phyloP scores from a whole-genome alignment of 768 basidiomycete genomes.

The Harrya chromipes region DNA sequence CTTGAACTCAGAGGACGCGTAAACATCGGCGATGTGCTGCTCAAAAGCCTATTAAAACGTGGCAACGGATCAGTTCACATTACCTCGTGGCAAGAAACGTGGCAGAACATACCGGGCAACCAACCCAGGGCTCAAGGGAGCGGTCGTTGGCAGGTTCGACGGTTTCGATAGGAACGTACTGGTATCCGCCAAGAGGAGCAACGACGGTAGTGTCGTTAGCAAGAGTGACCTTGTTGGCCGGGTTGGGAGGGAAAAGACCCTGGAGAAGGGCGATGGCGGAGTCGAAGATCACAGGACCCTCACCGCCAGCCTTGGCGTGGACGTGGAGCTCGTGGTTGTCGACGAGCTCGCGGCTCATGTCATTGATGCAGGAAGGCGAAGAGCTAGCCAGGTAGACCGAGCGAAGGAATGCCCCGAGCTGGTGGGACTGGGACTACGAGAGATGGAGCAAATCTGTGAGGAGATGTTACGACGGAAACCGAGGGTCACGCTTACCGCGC shows the following conservation, averaged over 20 bases:
- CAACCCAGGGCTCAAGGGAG: slow-evolving; percentile 78
- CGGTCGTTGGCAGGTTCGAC: slow-evolving; percentile 82
- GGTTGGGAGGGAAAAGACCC: slow-evolving; percentile 82
- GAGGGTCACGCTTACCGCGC: slow-evolving; percentile 48
- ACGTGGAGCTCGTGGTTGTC: slow-evolving; percentile 72
- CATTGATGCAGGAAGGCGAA: slow-evolving; percentile 68
- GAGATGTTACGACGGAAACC: neutral
- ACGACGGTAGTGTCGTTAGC: slow-evolving; percentile 73
- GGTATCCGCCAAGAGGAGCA: slow-evolving; percentile 79
- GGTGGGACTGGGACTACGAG: slow-evolving; percentile 59
- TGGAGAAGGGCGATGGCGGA: slow-evolving; percentile 82
- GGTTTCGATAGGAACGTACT: slow-evolving; percentile 88
- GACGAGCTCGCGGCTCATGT: slow-evolving; percentile 64
- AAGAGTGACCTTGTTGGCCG: slow-evolving; percentile 66
- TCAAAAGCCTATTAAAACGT: slow-evolving; percentile 51
- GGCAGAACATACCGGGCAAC: slow-evolving; percentile 45
- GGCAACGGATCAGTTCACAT: slow-evolving; percentile 12
- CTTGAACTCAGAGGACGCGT: slow-evolving; percentile 66
- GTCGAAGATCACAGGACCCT: slow-evolving; percentile 85
- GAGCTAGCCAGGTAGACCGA: slow-evolving; percentile 60
- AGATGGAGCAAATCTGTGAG: neutral
- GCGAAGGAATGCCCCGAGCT: slow-evolving; percentile 61
- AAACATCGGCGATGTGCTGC: slow-evolving; percentile 58
- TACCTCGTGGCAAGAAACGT: neutral
- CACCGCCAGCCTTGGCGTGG: slow-evolving; percentile 79